Conservation (phyloP, 2,329 filamentous ascomycete genomes). For the Aspergillus awamori region DNA sequence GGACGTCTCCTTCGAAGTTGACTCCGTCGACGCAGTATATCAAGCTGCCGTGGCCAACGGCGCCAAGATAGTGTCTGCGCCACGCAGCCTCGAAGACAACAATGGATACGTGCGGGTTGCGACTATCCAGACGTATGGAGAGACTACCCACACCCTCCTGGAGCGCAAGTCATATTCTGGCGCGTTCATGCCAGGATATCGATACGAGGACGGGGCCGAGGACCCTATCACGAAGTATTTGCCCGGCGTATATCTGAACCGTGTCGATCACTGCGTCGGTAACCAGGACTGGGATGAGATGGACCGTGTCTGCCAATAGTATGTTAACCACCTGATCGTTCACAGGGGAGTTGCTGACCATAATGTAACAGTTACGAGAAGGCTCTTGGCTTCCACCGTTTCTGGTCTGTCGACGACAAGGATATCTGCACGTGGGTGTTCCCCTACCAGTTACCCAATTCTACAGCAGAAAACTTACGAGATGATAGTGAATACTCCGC, state of each 20-base stretch:
- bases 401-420: conserved; percentile 95
- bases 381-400: conserved; percentile 89
- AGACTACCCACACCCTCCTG: conserved; percentile 92
- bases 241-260: conserved; percentile 67
- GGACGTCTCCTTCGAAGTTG: conserved; percentile 93
- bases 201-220: conserved; percentile 50
- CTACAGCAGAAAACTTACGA: not conserved
- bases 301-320: conserved; percentile 64
- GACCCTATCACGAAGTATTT: conserved; percentile 55
- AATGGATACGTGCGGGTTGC: conserved; percentile 71
- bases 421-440: conserved; percentile 71
- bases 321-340: conserved; percentile 25
- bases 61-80: conserved; percentile 44
- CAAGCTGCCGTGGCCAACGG: conserved; percentile 64
- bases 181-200: conserved; percentile 81
- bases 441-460: no score
- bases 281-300: conserved; percentile 97
- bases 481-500: conserved; percentile 72
- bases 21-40: conserved; percentile 82
- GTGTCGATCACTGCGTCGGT: conserved; percentile 95
- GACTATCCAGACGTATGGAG: conserved; percentile 87
- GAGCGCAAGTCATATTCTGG: conserved; percentile 71
- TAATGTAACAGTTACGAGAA: conserved; percentile 71
- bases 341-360: not conserved
- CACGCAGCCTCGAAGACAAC: conserved; percentile 63